Evolutionary conservation across 345 rosid genomes (phyloP).

Genomic region (Adansonia digitata): DNA sequence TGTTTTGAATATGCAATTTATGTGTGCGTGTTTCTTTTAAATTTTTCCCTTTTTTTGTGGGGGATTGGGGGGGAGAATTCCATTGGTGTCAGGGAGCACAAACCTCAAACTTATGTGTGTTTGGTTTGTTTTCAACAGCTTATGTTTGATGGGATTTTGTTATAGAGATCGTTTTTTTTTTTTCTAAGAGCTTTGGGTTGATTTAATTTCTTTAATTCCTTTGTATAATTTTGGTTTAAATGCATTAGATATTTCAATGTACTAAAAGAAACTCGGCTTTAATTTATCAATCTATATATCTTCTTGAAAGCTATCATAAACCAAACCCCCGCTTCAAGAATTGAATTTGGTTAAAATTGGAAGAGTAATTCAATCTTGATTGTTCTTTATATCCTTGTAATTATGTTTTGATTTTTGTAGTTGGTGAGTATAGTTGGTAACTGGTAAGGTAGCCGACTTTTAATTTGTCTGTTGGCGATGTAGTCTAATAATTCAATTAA

Average conservation of each 20-base stretch:
- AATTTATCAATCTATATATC: not conserved
- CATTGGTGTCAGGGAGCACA: not conserved
- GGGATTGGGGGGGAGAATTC: too few relatives aligned
- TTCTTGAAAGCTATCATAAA: not conserved
- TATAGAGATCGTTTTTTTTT: not conserved
- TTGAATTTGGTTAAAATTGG: not conserved
- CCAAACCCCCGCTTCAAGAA: not conserved
- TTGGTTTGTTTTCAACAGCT: not conserved
- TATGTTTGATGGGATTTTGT: not conserved
- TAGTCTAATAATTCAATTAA: not conserved
- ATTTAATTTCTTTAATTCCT: not conserved
- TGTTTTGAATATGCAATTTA: not conserved
- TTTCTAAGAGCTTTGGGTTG: not conserved
- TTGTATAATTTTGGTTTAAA: not conserved
- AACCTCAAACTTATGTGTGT: not conserved
- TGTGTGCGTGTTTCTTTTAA: not conserved
- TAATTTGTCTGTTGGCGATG: not conserved
- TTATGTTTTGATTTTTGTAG: not conserved
- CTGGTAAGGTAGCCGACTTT: constrained; percentile 9
- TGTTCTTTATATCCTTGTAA: not conserved
- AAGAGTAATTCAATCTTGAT: too few relatives aligned
- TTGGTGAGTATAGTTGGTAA: not conserved
- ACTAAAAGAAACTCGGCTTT: not conserved
- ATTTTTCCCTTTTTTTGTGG: not conserved
- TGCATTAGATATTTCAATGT: not conserved